A percentile compares a stretch with the other conserved stretches of the same genome.
These are phyloP conservation scores for Biancaea sappan DNA, from an alignment of 306 rosid genomes.

Conservation along the genomic window DNA sequence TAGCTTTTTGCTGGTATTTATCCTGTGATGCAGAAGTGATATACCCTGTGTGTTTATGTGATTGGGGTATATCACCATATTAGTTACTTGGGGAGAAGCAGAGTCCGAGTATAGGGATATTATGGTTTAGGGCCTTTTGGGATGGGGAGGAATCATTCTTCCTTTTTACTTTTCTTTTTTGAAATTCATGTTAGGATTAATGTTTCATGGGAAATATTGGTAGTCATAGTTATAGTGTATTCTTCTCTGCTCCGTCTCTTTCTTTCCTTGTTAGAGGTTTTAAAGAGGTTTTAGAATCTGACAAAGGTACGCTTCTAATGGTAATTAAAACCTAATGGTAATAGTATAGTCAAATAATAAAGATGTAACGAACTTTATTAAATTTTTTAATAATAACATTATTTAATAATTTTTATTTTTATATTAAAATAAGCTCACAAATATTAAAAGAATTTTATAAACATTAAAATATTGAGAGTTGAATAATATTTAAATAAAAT, in stretches of 20 bases:
- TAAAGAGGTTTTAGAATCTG: no score
- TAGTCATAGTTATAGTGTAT: not conserved
- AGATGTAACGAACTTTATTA: no score
- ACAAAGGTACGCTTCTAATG: no score
- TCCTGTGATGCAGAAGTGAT: not conserved
- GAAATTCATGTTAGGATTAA: slow-evolving; percentile 25
- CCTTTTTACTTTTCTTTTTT: slow-evolving; percentile 1
- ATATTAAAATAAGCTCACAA: no score
- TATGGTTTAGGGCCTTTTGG: not conserved
- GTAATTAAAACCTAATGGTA: no score
- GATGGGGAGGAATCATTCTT: not conserved
- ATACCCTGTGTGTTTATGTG: slow-evolving; percentile 28
- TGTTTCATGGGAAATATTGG: slow-evolving; percentile 18
- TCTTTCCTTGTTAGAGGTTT: no score
- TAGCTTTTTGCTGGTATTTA: not conserved
- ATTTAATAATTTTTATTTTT: no score
- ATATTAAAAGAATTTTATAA: no score
- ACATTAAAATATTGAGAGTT: no score
- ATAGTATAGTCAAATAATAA: no score
- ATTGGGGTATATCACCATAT: slow-evolving; percentile 28
- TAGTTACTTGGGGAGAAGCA: slow-evolving; percentile 21
- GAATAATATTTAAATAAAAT: no score
- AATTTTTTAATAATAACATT: no score
- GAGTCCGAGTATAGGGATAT: not conserved
- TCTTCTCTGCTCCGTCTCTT: not conserved